Conservation (phyloP, 2,329 filamentous ascomycete species). For the Sporothrix luriei region DNA sequence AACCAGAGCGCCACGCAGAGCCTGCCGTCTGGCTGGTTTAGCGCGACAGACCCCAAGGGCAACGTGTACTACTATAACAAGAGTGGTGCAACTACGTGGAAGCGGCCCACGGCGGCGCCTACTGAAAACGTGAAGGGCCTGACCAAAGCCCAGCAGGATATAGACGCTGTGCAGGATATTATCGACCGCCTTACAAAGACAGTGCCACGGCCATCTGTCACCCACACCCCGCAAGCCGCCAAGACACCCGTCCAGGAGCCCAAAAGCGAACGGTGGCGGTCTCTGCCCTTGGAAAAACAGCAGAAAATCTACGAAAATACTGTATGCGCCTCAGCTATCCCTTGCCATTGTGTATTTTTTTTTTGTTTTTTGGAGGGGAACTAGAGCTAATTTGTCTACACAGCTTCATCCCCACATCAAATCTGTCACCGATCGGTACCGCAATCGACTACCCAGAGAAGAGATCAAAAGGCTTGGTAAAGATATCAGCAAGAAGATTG, state of each 20-base stretch:
- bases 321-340: slow-evolving; percentile 54
- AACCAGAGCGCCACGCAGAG: not conserved
- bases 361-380: no score
- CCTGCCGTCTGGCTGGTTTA: slow-evolving; percentile 84
- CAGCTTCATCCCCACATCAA: slow-evolving; percentile 85
- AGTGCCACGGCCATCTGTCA: slow-evolving; percentile 54
- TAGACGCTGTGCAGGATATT: slow-evolving; percentile 78
- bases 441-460: slow-evolving; percentile 82
- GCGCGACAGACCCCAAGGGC: slow-evolving; percentile 70
- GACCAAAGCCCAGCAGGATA: slow-evolving; percentile 63
- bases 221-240: slow-evolving; percentile 66
- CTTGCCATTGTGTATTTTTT: not conserved
- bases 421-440: slow-evolving; percentile 83
- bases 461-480: slow-evolving; percentile 65
- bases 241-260: slow-evolving; percentile 59
- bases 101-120: slow-evolving; percentile 69
- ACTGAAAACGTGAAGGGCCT: slow-evolving; percentile 68
- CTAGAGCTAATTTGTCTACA: slow-evolving; percentile 15
- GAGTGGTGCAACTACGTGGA: slow-evolving; percentile 78
- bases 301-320: slow-evolving; percentile 95
- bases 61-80: slow-evolving; percentile 84
- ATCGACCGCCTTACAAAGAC: slow-evolving; percentile 82
- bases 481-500: slow-evolving; percentile 81
- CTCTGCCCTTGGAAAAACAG: slow-evolving; percentile 75
- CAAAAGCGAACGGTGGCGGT: slow-evolving; percentile 71